Percentiles rank a stretch among this genome's conserved stretches.
Conservation (phyloP, 345 rosid species). For the Acer saccharum region DNA sequence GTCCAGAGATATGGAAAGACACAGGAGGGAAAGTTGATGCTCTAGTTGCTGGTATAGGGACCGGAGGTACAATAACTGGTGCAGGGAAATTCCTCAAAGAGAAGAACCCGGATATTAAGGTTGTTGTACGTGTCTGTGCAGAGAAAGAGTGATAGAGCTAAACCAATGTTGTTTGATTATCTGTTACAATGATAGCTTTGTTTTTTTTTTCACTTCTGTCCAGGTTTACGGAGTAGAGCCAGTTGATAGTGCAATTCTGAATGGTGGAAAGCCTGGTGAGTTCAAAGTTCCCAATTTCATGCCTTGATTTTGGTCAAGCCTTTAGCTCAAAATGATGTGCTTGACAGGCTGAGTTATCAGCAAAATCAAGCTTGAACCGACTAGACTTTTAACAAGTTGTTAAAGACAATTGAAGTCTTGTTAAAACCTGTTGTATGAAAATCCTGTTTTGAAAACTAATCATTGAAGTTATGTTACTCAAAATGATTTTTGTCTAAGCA, state of each 20-base stretch:
- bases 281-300: background rate
- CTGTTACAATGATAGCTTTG: background rate
- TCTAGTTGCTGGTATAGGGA: constrained; percentile 54
- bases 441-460: no score
- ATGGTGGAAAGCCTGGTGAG: constrained; percentile 53
- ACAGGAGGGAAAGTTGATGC: constrained; percentile 52
- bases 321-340: no score
- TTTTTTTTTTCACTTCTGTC: constrained; percentile 7
- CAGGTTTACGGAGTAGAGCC: constrained; percentile 40
- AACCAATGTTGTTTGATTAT: background rate
- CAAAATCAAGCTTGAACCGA: no score
- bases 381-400: no score
- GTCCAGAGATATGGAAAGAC: constrained; percentile 75
- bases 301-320: no score
- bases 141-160: background rate
- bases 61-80: constrained; percentile 60
- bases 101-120: constrained; percentile 41
- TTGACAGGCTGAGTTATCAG: no score
- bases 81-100: constrained; percentile 47
- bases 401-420: no score
- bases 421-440: no score
- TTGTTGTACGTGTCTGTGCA: background rate
- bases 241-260: constrained; percentile 25
- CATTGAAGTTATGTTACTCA: background rate
- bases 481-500: background rate